Evolutionary conservation across 2,329 filamentous ascomycete genomes (phyloP), one percentile per base, ranked within the genome.

Genomic region (Cordyceps militaris): DNA sequence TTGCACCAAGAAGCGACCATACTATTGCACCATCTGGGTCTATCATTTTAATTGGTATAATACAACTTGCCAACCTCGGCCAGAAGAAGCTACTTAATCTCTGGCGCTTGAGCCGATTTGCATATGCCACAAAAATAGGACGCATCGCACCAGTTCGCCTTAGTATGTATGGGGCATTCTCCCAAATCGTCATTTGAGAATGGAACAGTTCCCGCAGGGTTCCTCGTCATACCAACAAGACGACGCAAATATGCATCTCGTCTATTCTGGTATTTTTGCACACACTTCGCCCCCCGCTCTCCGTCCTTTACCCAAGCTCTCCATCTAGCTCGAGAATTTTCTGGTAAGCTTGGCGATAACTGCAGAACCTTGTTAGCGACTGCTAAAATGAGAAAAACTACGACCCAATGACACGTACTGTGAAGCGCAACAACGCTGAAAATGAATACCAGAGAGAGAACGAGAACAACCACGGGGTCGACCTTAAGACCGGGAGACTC

Each of bases 381-480:
- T 10, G 26, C 24, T 16, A 40, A 8, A 28, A n/a, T n/a, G n/a
- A 10, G 4, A 7, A 13, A n/a, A 11, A 40, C 34, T 11, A 24
- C 16, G 3, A n/a, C 4, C 30, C 46, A 19, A 3, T 23, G 26
- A 28, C 24, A 80, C 90, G 67, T 85, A 97, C 94, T 91, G 79
- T 99, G 94, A 71, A 99, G 82, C 66, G 91, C 92, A 69, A 99
- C 94, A 70, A 99, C 94, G 70, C 89, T 94, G 79, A 99, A 97
- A 76, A 99, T 99, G 76, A 99, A 99, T 62, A 96, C 94, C 67
- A 99, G 84, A 69, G 91, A 96, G 66, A 99, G 82, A 65, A 97
- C 94, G 70, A 99, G 83, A 63, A 99, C 93, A 64, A 99, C 92
- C 60, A 99, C 94, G 23, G 94, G 94, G 74, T 99, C 94, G 64